phyloP scores from a whole-genome alignment of 192 early-diverging fungal species.

The Coemansia sp. region DNA sequence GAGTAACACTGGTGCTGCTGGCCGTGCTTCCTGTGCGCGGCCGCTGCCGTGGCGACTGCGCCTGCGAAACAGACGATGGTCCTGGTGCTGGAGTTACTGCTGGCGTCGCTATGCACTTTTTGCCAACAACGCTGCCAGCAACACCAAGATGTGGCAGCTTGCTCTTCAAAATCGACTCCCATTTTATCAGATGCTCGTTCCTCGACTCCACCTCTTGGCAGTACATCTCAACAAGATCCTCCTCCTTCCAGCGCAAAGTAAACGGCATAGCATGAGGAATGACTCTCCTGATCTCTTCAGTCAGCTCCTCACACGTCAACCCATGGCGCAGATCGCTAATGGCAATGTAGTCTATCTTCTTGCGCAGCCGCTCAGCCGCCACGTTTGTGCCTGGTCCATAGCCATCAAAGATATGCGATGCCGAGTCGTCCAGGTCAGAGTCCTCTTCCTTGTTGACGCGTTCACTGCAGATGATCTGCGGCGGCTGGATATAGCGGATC shows the following conservation, averaged over 20 bases:
- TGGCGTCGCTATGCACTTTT: not conserved
- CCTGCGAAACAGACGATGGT: not conserved
- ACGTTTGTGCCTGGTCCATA: not conserved
- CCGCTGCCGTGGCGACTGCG: not conserved
- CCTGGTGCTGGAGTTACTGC: not conserved
- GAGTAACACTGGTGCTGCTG: not conserved
- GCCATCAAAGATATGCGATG: slow-evolving; percentile 28
- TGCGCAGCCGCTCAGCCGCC: slow-evolving; percentile 32
- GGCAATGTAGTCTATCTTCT: slow-evolving; percentile 26
- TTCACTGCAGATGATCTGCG: slow-evolving; percentile 42
- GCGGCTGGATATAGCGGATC: slow-evolving; percentile 29
- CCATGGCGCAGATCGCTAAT: slow-evolving; percentile 45
- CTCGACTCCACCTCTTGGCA: slow-evolving; percentile 16
- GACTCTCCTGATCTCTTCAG: slow-evolving; percentile 19
- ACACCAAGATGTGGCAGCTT: slow-evolving; percentile 37
- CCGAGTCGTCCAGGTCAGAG: slow-evolving; percentile 32
- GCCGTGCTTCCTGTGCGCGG: slow-evolving; percentile 1
- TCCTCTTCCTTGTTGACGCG: slow-evolving; percentile 17
- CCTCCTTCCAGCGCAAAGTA: slow-evolving; percentile 25
- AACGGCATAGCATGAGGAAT: slow-evolving; percentile 22
- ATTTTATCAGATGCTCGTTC: slow-evolving; percentile 36
- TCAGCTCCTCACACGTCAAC: slow-evolving; percentile 38
- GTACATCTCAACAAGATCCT: slow-evolving; percentile 43
- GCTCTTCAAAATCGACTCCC: slow-evolving; percentile 31
- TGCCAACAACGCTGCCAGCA: slow-evolving; percentile 33